A percentile compares a stretch with the other conserved stretches of the same genome.
phyloP scores from a whole-genome alignment of 345 rosid genomes.

The Cardamine resedifolia region DNA sequence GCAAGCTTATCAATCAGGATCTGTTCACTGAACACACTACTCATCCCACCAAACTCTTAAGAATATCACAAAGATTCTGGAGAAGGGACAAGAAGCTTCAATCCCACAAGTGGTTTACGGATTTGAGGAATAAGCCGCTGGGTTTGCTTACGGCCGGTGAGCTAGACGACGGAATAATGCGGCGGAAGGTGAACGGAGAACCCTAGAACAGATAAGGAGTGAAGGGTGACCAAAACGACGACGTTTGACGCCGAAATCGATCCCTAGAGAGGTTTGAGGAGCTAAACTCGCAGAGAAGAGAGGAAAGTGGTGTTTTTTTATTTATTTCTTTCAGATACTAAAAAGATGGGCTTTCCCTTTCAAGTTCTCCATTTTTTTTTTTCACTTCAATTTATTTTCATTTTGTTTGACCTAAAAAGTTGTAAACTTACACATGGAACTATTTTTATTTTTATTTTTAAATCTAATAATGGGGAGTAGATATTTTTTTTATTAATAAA shows the following conservation, averaged over 20 bases:
- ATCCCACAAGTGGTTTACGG: neutral
- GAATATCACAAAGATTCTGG: neutral
- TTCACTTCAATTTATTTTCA: slow-evolving; percentile 1
- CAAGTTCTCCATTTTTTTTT: neutral
- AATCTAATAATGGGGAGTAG: neutral
- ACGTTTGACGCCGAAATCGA: slow-evolving; percentile 22
- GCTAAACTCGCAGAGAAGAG: slow-evolving; percentile 26
- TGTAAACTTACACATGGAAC: neutral
- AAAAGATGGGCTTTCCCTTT: slow-evolving; percentile 6
- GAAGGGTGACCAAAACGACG: slow-evolving; percentile 11
- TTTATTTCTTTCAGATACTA: neutral
- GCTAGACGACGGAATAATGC: neutral
- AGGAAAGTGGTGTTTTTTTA: slow-evolving; percentile 11
- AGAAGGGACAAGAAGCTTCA: slow-evolving; percentile 8
- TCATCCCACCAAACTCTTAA: slow-evolving; percentile 56
- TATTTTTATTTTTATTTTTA: too few relatives aligned
- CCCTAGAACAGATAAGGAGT: slow-evolving; percentile 25
- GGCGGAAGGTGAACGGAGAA: slow-evolving; percentile 34
- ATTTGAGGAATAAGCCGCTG: neutral
- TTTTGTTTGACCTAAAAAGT: slow-evolving; percentile 33
- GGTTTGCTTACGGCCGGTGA: slow-evolving; percentile 10
- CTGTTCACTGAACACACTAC: slow-evolving; percentile 88
- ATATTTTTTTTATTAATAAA: slow-evolving; percentile 13
- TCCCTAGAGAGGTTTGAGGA: neutral
- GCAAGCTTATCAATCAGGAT: slow-evolving; percentile 95